A percentile compares a stretch with the other conserved stretches of the same genome.
Evolutionary conservation across 2,329 filamentous ascomycete species (phyloP).

Genomic region (Stagonosporopsis rhizophila): DNA sequence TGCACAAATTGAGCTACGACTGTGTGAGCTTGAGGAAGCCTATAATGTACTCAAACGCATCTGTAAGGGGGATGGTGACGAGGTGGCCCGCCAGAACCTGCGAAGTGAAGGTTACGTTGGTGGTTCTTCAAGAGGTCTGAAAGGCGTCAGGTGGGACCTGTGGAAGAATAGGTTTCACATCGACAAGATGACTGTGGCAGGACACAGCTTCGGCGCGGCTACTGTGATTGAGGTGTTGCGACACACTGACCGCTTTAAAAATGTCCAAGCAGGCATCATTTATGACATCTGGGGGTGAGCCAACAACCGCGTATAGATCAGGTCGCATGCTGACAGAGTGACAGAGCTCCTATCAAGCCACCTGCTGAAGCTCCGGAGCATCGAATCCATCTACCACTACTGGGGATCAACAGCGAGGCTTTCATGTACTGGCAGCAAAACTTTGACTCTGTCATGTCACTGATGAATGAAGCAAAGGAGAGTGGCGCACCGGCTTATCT

Average conservation of each 20-base stretch:
- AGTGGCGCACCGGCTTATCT: constrained; percentile 56
- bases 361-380: constrained; percentile 53
- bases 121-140: constrained; percentile 65
- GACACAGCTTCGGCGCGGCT: constrained; percentile 72
- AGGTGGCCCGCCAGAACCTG: constrained; percentile 61
- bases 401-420: constrained; percentile 71
- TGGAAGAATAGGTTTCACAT: constrained; percentile 66
- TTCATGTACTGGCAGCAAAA: constrained; percentile 75
- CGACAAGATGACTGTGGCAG: constrained; percentile 66
- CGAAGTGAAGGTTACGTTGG: constrained; percentile 65
- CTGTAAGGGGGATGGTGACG: constrained; percentile 60
- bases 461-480: constrained; percentile 64
- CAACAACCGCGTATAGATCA: not conserved
- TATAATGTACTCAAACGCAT: constrained; percentile 65
- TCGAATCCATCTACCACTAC: constrained; percentile 61
- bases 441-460: constrained; percentile 63
- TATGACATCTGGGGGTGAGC: constrained; percentile 68
- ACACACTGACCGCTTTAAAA: constrained; percentile 61
- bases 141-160: constrained; percentile 62
- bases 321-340: constrained; percentile 14
- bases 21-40: constrained; percentile 70
- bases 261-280: constrained; percentile 68
- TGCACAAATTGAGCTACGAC: constrained; percentile 68
- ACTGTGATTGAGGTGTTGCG: constrained; percentile 68
- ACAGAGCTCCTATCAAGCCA: constrained; percentile 56